Evolutionary conservation across 176 grass and related monocot species (phyloP).

Genomic region (Guadua angustifolia): DNA sequence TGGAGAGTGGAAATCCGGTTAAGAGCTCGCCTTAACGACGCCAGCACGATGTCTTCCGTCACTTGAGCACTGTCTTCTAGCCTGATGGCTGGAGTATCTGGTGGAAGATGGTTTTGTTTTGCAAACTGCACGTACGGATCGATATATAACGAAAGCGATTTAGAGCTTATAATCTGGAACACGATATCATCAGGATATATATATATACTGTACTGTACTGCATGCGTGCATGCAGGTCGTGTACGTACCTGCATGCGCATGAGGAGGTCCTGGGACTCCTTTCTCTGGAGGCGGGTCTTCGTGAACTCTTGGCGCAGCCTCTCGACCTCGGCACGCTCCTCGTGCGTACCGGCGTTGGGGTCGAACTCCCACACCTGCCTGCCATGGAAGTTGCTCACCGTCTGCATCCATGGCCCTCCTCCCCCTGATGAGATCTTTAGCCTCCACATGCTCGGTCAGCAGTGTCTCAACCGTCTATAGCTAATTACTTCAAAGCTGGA

Average conservation of each 20-base stretch:
- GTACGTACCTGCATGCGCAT: not conserved
- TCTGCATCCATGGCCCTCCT: too few relatives aligned
- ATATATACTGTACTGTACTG: too few relatives aligned
- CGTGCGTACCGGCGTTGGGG: not conserved
- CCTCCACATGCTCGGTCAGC: too few relatives aligned
- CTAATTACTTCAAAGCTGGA: too few relatives aligned
- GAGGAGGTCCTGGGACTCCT: not conserved
- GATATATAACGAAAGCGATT: too few relatives aligned
- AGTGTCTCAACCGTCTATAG: too few relatives aligned
- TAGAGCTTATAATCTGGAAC: too few relatives aligned
- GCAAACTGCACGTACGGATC: not conserved
- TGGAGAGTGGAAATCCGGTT: slow-evolving; percentile 24
- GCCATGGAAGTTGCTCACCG: not conserved
- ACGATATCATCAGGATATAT: too few relatives aligned
- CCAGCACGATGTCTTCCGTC: slow-evolving; percentile 7
- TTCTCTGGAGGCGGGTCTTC: not conserved
- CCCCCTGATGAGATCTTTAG: too few relatives aligned
- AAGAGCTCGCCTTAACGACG: slow-evolving; percentile 22
- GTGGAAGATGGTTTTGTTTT: not conserved
- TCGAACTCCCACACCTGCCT: not conserved
- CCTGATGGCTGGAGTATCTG: not conserved
- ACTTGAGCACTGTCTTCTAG: not conserved
- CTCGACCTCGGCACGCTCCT: not conserved
- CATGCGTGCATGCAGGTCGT: too few relatives aligned
- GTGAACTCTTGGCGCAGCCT: not conserved